These are phyloP conservation scores for Tricholomella constricta DNA, from an alignment of 768 basidiomycete genomes.

Conservation along the genomic window DNA sequence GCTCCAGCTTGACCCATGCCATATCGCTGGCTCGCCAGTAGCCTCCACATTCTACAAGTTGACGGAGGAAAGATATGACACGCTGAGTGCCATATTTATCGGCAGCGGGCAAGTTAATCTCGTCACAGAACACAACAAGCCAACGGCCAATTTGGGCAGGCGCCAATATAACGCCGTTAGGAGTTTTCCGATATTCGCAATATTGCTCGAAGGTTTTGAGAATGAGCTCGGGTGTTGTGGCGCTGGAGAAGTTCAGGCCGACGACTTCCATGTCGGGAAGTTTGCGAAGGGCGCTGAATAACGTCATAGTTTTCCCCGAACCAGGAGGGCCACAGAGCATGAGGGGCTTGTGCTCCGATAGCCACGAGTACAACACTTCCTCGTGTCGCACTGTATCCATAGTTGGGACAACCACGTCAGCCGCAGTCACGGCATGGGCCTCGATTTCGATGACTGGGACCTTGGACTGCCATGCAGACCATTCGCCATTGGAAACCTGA, in stretches of 20 bases:
- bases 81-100: conserved; percentile 99
- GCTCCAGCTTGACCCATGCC: conserved; percentile 96
- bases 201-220: conserved; percentile 99
- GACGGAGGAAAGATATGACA: conserved; percentile 97
- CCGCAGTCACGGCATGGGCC: conserved; percentile 91
- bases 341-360: conserved; percentile 97
- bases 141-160: conserved; percentile 95
- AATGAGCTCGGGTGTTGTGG: conserved; percentile 96
- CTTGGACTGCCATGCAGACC: conserved; percentile 88
- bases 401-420: conserved; percentile 97
- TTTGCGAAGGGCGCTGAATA: conserved; percentile 96
- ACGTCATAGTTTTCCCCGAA: conserved; percentile 99
- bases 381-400: conserved; percentile 99
- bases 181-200: conserved; percentile 98
- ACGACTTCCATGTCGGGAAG: conserved; percentile 99
- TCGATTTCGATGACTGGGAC: conserved; percentile 98
- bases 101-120: conserved; percentile 95
- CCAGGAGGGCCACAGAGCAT: conserved; percentile 99
- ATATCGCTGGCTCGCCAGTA: conserved; percentile 95
- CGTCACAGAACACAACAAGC: conserved; percentile 99
- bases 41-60: conserved; percentile 92
- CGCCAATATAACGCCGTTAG: conserved; percentile 94
- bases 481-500: conserved; percentile 80
- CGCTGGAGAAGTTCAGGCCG: conserved; percentile 98
- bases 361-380: conserved; percentile 97